Evolutionary conservation across 202 grass and related monocot genomes (phyloP), one percentile per base, ranked within the genome.

Genomic region (Zoysia matrella): DNA sequence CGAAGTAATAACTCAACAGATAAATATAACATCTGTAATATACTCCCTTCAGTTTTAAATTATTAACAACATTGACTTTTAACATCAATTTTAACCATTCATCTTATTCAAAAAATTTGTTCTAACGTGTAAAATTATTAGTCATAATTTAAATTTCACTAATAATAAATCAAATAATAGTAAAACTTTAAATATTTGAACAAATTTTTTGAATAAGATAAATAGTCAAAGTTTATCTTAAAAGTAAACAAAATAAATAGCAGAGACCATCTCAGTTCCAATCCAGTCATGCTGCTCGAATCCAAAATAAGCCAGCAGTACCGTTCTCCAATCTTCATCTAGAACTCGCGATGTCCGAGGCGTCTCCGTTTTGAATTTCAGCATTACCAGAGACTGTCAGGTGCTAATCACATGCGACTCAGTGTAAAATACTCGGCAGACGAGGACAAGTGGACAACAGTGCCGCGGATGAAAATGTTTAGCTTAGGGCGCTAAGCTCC

Each of bases 371-470:
- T 83, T 79, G 69, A 83, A 71, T 71, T 82, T 45, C 83, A 71
- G 47, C 47, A 50, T 50, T 51, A 73, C 60, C 60, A 30, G 86
- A 30, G 65, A 40, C 53, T 70, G 83, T 83, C 88, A 89, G 88
- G 79, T 90, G 83, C 79, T 40, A 15, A 52, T 10, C 83, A 90
- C 88, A 90, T 83, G 83, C 74, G 30, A 41, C 48, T 53, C 63
- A 43, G 74, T 39, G 55, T 89, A 86, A 39, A 79, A 74, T 74
- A 90, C 74, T 74, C 83, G 30, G 4, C 14, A 77, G 73, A 72
- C 83, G 87, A 85, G 87, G 82, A 67, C 87, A 82, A 42, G 87
- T 82, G 87, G 82, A 67, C 87, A 82, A 42, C 46, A 39, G 60
- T 76, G 80, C 18, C 79, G 86, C 2, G 69, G 47, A 49, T 9